A percentile compares a stretch with the other conserved stretches of the same genome.
phyloP scores from a whole-genome alignment of 257 asterid genomes.

The Solanum piurae region DNA sequence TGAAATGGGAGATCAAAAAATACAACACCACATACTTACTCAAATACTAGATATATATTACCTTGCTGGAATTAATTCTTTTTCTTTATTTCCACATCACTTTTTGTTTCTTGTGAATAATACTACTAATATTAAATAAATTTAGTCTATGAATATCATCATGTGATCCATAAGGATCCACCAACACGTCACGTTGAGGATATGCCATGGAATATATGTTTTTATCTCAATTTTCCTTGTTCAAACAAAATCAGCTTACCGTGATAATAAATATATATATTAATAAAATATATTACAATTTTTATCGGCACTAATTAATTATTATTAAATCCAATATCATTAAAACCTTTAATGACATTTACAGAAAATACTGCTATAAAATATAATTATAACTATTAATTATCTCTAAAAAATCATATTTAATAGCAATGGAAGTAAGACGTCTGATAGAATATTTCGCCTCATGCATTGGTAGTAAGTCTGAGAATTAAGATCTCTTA shows the following conservation, averaged over 20 bases:
- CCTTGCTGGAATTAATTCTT: neutral
- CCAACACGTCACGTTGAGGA: conserved; percentile 1
- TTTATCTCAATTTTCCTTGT: neutral
- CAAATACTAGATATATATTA: neutral
- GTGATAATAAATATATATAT: no score
- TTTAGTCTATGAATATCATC: neutral
- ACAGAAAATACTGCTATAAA: no score
- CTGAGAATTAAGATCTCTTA: no score
- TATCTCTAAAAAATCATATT: no score
- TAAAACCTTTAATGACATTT: no score
- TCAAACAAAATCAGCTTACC: no score
- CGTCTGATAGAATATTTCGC: neutral
- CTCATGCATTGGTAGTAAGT: neutral
- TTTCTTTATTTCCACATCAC: neutral
- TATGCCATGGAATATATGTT: neutral
- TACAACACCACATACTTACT: neutral
- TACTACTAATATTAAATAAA: neutral
- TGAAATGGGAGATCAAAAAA: no score
- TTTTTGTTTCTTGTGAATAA: neutral
- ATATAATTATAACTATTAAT: no score
- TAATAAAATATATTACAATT: no score
- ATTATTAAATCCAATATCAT: no score
- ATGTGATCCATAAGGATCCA: neutral
- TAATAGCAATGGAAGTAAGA: no score
- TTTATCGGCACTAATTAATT: no score